Percentiles rank a stretch among this genome's conserved stretches.
phyloP scores from a whole-genome alignment of 1,284 basidiomycete genomes.

The Anthracocystis panici-leucophaei region DNA sequence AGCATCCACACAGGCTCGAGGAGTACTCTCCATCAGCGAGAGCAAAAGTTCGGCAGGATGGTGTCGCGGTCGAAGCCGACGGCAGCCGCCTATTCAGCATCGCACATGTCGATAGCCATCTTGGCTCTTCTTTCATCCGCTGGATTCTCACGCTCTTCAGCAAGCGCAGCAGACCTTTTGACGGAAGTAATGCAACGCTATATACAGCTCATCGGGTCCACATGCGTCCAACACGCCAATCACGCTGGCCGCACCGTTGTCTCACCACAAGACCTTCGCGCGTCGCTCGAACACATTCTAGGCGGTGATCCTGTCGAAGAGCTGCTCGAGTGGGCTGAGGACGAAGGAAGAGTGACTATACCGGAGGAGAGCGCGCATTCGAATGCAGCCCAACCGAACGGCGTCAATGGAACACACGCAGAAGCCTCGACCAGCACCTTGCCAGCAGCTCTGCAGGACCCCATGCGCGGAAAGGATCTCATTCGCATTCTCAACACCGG shows the following conservation, averaged over 20 bases:
- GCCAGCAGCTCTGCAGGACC: conserved; percentile 30
- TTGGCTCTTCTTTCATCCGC: conserved; percentile 43
- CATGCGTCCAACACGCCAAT: conserved; percentile 46
- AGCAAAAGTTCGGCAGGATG: conserved; percentile 9
- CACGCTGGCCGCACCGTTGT: conserved; percentile 44
- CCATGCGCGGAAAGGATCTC: conserved; percentile 48
- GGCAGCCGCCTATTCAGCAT: conserved; percentile 47
- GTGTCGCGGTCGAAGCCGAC: conserved; percentile 41
- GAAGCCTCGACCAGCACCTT: conserved; percentile 11
- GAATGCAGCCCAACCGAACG: conserved; percentile 2
- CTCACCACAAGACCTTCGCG: conserved; percentile 50
- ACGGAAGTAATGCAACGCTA: conserved; percentile 60
- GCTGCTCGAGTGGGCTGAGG: conserved; percentile 55
- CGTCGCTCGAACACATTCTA: conserved; percentile 52
- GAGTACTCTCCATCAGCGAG: background rate
- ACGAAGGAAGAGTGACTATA: conserved; percentile 37
- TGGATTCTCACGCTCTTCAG: conserved; percentile 55
- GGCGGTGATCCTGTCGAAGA: conserved; percentile 52
- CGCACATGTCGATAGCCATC: conserved; percentile 44
- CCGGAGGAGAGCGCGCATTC: background rate
- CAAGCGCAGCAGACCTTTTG: conserved; percentile 46
- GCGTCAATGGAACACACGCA: conserved; percentile 17
- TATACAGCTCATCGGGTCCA: conserved; percentile 45
- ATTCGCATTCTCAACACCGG: conserved; percentile 32
- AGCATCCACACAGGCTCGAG: too few relatives aligned